Evolutionary conservation across 1,284 basidiomycete genomes (phyloP).

Genomic region (Papiliotrema terrestris): DNA sequence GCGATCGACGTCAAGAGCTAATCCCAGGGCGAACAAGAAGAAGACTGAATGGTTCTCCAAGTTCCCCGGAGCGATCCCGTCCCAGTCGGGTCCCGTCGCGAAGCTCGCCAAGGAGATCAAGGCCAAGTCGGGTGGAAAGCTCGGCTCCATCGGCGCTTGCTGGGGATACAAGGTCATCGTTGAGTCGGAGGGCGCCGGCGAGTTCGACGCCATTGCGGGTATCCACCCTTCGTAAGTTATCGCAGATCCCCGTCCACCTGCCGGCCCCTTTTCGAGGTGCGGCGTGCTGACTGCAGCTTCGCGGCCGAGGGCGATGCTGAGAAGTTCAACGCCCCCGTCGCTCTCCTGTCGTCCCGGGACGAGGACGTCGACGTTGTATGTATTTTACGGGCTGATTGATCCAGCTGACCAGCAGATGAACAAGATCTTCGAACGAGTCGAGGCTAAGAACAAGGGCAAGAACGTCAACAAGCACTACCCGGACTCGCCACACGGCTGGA

Average conservation of each 20-base stretch:
- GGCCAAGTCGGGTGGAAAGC: constrained; percentile 32
- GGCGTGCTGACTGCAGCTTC: constrained; percentile 27
- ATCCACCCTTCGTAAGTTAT: constrained; percentile 47
- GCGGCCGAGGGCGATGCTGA: constrained; percentile 46
- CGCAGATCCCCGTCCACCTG: too few species aligned
- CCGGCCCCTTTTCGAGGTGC: not conserved
- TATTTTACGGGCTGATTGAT: not conserved
- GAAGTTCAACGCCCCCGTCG: constrained; percentile 44
- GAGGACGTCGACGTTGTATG: constrained; percentile 46
- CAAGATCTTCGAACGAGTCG: constrained; percentile 36
- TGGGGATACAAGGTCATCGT: constrained; percentile 45
- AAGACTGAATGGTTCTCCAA: constrained; percentile 32
- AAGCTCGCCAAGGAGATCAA: constrained; percentile 42
- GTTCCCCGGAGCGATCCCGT: constrained; percentile 34
- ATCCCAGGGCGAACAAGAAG: constrained; percentile 20
- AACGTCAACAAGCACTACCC: constrained; percentile 46
- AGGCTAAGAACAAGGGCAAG: constrained; percentile 44
- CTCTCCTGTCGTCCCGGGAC: constrained; percentile 49
- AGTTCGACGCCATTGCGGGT: constrained; percentile 34
- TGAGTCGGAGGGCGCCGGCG: constrained; percentile 15
- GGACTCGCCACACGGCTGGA: constrained; percentile 48
- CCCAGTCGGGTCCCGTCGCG: constrained; percentile 34
- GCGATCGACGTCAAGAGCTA: not conserved
- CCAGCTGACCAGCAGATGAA: constrained; percentile 18
- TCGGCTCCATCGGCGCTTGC: constrained; percentile 50